Evolutionary conservation across 208 protist genomes (phyloP), one percentile per base, ranked within the genome.

Genomic region (Acanthamoeba sp.): DNA sequence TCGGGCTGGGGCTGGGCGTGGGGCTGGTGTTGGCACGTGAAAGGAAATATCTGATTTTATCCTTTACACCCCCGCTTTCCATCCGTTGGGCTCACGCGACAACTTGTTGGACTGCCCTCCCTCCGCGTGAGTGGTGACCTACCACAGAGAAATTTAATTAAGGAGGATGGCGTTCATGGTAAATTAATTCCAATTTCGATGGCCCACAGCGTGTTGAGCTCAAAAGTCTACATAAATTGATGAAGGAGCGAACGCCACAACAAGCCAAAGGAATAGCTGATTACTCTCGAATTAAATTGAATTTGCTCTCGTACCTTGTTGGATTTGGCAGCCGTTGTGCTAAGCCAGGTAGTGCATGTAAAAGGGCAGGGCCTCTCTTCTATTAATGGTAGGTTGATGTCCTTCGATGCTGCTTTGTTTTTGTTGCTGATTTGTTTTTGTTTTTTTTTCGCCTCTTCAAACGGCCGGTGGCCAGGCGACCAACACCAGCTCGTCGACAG

Each of bases 11-110:
- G 38, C 14, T 24, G n/a, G 38, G 10, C 7, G 10, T 50, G 18
- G 73, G 16, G 2, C 2, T 52, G 40, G 22, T 5, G 40, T 10
- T 12, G 34, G 73, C 73, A 32, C 78, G 78, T 27, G 78, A 55
- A 12, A 87, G 45, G 45, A 87, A 87, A 38, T 62, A 87, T 87
- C 78, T 52, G 45, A 87, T 87, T 38, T 87, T 87, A 27, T 87
- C 78, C 78, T 87, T 87, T 24, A 87, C 78, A 32, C 78, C 78
- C 42, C 78, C 78, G 78, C 45, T 87, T 87, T 87, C 78, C 78
- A 87, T 87, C 69, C 69, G 36, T 22, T 80, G 69, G 36, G 22
- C 12, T 10, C 69, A 80, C 34, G 22, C 55, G 24, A n/a, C 18
- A 0, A 55, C 48, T 55, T 55, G 48, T 22, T 62, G 16, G 55